Base-by-base conservation (phyloP, 257 asterid species). In the Salvia miltiorrhiza region DNA sequence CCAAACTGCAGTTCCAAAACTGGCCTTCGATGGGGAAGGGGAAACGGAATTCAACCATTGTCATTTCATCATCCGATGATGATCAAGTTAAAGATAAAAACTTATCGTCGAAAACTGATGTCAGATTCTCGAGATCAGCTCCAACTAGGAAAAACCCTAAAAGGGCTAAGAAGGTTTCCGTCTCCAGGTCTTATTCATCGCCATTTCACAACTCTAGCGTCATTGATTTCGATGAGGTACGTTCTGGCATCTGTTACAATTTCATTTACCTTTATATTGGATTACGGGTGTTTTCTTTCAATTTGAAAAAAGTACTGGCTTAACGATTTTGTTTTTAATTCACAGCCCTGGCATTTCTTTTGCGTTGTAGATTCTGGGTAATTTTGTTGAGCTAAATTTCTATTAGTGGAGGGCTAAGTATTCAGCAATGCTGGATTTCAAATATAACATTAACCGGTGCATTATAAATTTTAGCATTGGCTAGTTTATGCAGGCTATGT, bases 61-160 rank as follows among this genome's bases (percentile, higher is more conserved):
- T 86, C 14, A 76, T 93, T 37, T 87, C 87, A 8, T 88, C 97
- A 4, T 85, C 96, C 9, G 90, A 84, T 16, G 88, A 84, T 23
- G 96, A 85, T 11, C 84, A 69, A 8, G 86, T 71, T 44, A 78
- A 64, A 16, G 82, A 77, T 35, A 61, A 32, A n/a, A 75, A 63
- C 55, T 72, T 77, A 7, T 20, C n/a, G 9, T 21, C 58, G 64
- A 78, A 71, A 75, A 68, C 75, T 8, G 77, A 70, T 55, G 61
- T 48, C 45, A 74, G 81, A 45, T 64, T 43, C 48, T 65, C 86
- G 24, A 76, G 85, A 37, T 84, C 96, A 37, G 92, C 84, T 59
- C 85, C 96, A 5, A 44, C 67, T 48, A 72, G 80, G 76, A 79
- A 59, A 47, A 84, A 76, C 69, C 83, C 85, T 56, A 88, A 82